Base-by-base conservation (phyloP, 371 early-diverging fungal genomes). In the Mortierella sp. region DNA sequence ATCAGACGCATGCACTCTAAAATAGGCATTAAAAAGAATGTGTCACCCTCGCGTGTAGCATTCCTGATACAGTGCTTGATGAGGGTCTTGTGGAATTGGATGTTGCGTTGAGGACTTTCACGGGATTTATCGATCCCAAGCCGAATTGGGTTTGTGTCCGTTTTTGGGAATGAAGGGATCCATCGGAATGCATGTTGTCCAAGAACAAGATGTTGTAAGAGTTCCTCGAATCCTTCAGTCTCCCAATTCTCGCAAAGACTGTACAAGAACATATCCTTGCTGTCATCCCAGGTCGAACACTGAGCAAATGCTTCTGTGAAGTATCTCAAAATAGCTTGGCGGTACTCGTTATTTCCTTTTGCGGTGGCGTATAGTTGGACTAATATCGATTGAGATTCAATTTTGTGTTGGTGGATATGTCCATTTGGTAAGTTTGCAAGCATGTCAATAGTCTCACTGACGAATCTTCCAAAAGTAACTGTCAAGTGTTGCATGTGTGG, bases 31-130 rank as follows among this genome's bases (percentile, higher is more conserved):
- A 58, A 16, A 19, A 58, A 58, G 33, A 33, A 58, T 22, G 58
- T 58, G 32, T 58, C 58, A 33, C 58, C 58, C 33, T 32, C 58
- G 22, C 33, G 21, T 15, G 5, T 33, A 15, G 58, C 58, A 58
- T 58, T 58, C 36, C 28, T 22, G 58, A 58, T 58, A 33, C 58
- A 58, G 33, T 58, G 58, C 36, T 32, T n/a, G 24, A 58, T 58
- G 15, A 58, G 58, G 32, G 58, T 58, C 24, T 32, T 22, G 58
- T 58, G 58, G 33, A 58, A 58, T 58, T 19, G 58, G 8, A 58
- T 33, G 28, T 58, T 58, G 16, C 36, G 58, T n/a, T 58, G 58
- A 33, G 24, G 24, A 10, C 15, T 15, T 15, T 58, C 58, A 15
- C 58, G 33, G 3, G 58, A 6, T 13, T 22, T 33, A 10, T 22